Base-by-base conservation (phyloP, 116 monocot genomes). In the Phalaenopsis hybrid region DNA sequence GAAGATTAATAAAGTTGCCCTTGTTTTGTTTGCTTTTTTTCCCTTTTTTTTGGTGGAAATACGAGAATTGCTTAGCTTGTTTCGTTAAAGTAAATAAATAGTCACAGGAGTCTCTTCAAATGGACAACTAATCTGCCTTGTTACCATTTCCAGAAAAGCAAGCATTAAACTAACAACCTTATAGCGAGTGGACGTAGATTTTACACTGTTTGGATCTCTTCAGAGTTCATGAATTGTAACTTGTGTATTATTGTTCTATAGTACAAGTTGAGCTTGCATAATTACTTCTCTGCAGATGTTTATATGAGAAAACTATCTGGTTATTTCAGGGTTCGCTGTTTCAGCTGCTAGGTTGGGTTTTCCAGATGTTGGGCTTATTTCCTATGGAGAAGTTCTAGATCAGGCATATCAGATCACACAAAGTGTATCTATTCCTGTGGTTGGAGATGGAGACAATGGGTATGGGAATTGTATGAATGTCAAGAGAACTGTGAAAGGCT, bases 371-470 rank as follows among this genome's bases (percentile, higher is more conserved):
- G 97, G 94, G 83, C 91, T 94, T 65, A 94, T 94, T 81, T 97
- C 97, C 5, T 97, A 93, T 84, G 97, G 94, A 52, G 97, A 97
- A 88, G 90, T 97, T 93, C 68, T 97, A 0, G 93, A 93, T 86
- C 97, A 97, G 82, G 97, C 94, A 51, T 45, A 44, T 52, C 90
- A 87, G 61, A 97, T 97, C 25, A 94, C 97, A 1, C 90, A 97
- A 85, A 90, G 91, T 57, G 93, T 93, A n/a, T 93, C 94, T 1
- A 97, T 97, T 75, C 97, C 93, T 41, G 94, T 97, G 37, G 93
- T 97, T 83, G 93, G 94, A 81, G 94, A 97, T 88, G 97, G 93
- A 63, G 97, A 97, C 65, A 97, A 88, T 86, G 97, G 94, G 77
- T 97, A 94, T 88, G 94, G 94, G 13, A 94, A 94, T 86, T 78